A percentile compares a stretch with the other conserved stretches of the same genome.
These are phyloP conservation scores for Chalciporus pseudorubinellus DNA, from an alignment of 768 basidiomycete genomes.

Conservation along the genomic window DNA sequence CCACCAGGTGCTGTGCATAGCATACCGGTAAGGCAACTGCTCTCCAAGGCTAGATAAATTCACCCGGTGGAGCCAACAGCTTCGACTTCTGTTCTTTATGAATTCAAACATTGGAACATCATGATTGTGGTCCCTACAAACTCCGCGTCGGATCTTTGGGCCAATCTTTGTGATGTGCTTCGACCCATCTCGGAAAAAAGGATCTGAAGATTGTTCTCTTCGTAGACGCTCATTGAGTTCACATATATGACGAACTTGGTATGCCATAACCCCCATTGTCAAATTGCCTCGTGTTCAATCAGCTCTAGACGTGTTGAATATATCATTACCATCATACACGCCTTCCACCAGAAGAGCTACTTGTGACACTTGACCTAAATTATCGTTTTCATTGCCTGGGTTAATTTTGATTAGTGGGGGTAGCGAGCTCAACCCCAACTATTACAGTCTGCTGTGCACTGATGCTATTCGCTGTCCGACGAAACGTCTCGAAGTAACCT, in stretches of 20 bases:
- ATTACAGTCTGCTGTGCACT: too few relatives aligned
- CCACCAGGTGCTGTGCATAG: conserved; percentile 9
- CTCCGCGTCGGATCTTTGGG: conserved; percentile 13
- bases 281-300: conserved; percentile 18
- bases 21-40: conserved; percentile 15
- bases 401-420: too few relatives aligned
- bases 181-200: conserved; percentile 8
- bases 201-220: conserved; percentile 11
- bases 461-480: too few relatives aligned
- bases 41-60: conserved; percentile 8
- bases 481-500: too few relatives aligned
- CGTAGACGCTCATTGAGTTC: conserved; percentile 10
- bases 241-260: conserved; percentile 7
- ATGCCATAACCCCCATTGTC: background rate
- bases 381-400: background rate
- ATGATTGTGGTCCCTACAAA: conserved; percentile 19
- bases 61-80: conserved; percentile 1
- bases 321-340: background rate
- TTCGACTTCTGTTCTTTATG: background rate
- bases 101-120: conserved; percentile 3
- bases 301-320: background rate
- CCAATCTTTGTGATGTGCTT: background rate
- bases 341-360: conserved; percentile 4
- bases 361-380: conserved; percentile 1
- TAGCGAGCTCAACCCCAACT: too few relatives aligned